These are phyloP conservation scores for Salix suchowensis DNA, from an alignment of 345 rosid genomes.

Conservation along the genomic window DNA sequence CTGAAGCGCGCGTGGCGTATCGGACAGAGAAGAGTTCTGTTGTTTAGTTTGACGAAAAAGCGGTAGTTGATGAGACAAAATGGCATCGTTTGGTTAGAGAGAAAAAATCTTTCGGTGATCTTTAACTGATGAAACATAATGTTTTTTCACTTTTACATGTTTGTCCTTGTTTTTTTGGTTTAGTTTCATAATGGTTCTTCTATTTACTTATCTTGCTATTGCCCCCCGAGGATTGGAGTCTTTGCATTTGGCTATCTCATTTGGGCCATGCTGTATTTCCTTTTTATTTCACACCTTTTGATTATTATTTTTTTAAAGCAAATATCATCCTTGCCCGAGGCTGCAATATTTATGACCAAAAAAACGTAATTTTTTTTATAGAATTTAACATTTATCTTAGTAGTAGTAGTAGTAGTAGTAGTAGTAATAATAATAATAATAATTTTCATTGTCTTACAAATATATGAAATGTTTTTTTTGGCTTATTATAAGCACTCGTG, in stretches of 20 bases:
- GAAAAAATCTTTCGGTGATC: background rate
- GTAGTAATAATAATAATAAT: too few relatives aligned
- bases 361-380: too few relatives aligned
- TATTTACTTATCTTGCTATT: background rate
- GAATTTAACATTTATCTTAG: too few relatives aligned
- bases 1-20: constrained; percentile 8
- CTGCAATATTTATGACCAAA: too few relatives aligned
- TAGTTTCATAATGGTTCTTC: background rate
- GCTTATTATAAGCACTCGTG: too few relatives aligned
- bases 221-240: background rate
- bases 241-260: background rate
- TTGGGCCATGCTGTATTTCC: background rate
- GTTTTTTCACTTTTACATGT: background rate
- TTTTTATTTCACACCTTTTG: too few relatives aligned
- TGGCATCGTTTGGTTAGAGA: background rate
- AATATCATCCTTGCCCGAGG: too few relatives aligned
- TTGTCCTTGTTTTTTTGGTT: background rate
- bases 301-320: too few relatives aligned
- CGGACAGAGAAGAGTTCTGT: background rate
- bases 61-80: background rate
- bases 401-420: too few relatives aligned
- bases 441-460: too few relatives aligned
- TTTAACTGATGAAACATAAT: background rate
- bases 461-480: too few relatives aligned
- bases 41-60: background rate